Percentiles rank a stretch among this genome's conserved stretches.
These are phyloP conservation scores for Dendrobium officinale DNA, from an alignment of 106 monocot species.

Conservation along the genomic window DNA sequence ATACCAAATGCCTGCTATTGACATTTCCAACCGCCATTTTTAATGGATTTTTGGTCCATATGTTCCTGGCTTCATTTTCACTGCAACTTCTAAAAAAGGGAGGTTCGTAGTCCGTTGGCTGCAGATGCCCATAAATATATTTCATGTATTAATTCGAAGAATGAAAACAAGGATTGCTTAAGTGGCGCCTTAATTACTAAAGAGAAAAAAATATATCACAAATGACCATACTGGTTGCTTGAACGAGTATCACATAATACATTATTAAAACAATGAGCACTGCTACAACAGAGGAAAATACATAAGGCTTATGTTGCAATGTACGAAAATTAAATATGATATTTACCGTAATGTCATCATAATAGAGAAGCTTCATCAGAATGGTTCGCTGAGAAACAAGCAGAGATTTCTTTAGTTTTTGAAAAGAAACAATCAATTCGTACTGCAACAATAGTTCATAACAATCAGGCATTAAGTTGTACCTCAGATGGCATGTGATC, in stretches of 20 bases:
- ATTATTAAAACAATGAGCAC: not conserved
- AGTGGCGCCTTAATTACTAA: not conserved
- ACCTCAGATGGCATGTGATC: constrained; percentile 96
- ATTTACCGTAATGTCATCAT: constrained; percentile 88
- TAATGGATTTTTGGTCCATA: constrained; percentile 80
- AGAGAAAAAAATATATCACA: not conserved
- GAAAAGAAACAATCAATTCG: not conserved
- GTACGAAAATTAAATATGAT: not conserved
- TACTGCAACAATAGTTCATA: not conserved
- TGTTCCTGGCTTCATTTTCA: constrained; percentile 62
- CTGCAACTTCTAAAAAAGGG: constrained; percentile 86
- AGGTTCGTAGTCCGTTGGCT: constrained; percentile 95
- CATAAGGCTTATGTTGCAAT: not conserved
- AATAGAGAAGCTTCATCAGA: constrained; percentile 94
- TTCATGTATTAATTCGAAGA: not conserved
- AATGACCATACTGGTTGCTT: not conserved
- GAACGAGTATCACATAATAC: not conserved
- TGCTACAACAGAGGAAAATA: not conserved
- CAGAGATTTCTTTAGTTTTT: not conserved
- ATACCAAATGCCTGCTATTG: constrained; percentile 87
- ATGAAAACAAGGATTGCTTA: not conserved
- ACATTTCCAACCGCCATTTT: constrained; percentile 95
- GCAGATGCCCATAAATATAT: constrained; percentile 12
- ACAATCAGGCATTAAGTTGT: not conserved
- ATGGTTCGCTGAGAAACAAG: constrained; percentile 69